Percentiles rank a stretch among this genome's conserved stretches.
These are phyloP conservation scores for Yamadazyma nakazawae DNA, from an alignment of 805 yeast genomes.

Conservation along the genomic window DNA sequence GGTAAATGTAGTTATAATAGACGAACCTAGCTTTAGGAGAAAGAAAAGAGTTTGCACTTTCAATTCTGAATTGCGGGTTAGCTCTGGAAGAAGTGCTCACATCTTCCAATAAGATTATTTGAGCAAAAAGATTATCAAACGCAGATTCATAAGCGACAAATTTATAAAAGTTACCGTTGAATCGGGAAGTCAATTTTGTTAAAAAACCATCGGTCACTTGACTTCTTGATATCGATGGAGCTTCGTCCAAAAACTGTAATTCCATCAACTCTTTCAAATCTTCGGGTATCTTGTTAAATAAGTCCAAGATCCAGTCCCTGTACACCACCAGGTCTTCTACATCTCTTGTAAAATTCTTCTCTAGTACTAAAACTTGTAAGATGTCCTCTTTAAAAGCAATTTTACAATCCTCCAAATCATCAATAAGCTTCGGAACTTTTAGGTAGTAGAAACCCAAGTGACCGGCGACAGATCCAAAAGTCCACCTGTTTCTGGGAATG, in stretches of 20 bases:
- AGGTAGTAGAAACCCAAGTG: constrained; percentile 42
- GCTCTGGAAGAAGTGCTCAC: constrained; percentile 40
- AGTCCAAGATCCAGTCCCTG: constrained; percentile 63
- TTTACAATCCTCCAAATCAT: constrained; percentile 60
- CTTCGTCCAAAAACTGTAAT: constrained; percentile 19
- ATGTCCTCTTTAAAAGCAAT: constrained; percentile 61
- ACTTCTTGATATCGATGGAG: constrained; percentile 22
- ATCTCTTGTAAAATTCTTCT: constrained; percentile 38
- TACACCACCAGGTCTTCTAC: constrained; percentile 32
- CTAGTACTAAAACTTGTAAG: constrained; percentile 53
- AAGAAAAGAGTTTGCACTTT: constrained; percentile 18
- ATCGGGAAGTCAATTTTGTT: constrained; percentile 47
- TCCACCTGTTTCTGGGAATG: constrained; percentile 54
- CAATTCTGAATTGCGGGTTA: constrained; percentile 22
- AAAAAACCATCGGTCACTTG: constrained; percentile 44
- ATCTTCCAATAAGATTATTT: constrained; percentile 57
- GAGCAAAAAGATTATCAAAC: constrained; percentile 47
- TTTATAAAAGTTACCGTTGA: constrained; percentile 51
- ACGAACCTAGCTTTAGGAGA: constrained; percentile 42
- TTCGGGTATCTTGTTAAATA: constrained; percentile 44
- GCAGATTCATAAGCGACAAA: constrained; percentile 55
- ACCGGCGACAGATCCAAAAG: constrained; percentile 27
- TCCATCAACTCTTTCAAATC: constrained; percentile 32
- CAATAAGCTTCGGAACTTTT: constrained; percentile 56
- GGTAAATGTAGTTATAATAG: constrained; percentile 43